Percentiles rank a stretch among this genome's conserved stretches.
These are phyloP conservation scores for Erythrobasidium hasegawianum DNA, from an alignment of 1,284 basidiomycete species.

Conservation along the genomic window DNA sequence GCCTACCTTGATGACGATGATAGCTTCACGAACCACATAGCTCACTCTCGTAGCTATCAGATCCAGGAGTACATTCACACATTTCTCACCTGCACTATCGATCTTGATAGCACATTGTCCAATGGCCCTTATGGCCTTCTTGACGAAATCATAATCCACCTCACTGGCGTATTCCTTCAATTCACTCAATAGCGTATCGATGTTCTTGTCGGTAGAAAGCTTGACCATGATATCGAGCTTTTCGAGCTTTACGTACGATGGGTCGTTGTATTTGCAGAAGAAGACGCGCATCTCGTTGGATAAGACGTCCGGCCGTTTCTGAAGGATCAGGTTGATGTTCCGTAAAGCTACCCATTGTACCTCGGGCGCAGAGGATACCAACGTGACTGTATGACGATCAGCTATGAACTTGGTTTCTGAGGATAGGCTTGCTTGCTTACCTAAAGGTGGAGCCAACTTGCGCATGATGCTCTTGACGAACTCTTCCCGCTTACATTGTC, in stretches of 20 bases:
- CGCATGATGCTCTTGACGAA: slow-evolving; percentile 79
- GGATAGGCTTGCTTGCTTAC: slow-evolving; percentile 47
- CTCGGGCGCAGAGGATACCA: slow-evolving; percentile 59
- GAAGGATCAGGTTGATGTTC: slow-evolving; percentile 95
- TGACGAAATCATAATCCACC: slow-evolving; percentile 96
- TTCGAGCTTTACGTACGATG: slow-evolving; percentile 96
- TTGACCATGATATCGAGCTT: slow-evolving; percentile 99
- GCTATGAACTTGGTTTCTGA: slow-evolving; percentile 52
- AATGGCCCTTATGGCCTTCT: slow-evolving; percentile 89
- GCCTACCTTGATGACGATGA: slow-evolving; percentile 91
- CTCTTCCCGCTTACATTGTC: slow-evolving; percentile 74
- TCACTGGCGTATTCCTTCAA: slow-evolving; percentile 97
- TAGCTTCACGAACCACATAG: slow-evolving; percentile 97
- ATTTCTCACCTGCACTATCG: slow-evolving; percentile 83
- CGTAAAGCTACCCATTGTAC: slow-evolving; percentile 95
- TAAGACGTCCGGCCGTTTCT: slow-evolving; percentile 83
- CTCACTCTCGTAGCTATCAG: slow-evolving; percentile 87
- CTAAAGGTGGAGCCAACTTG: slow-evolving; percentile 95
- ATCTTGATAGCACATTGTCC: slow-evolving; percentile 96
- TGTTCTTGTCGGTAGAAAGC: slow-evolving; percentile 83
- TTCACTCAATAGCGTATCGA: slow-evolving; percentile 89
- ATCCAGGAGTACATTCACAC: slow-evolving; percentile 87
- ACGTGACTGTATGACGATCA: slow-evolving; percentile 51
- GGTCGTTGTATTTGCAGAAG: slow-evolving; percentile 99
- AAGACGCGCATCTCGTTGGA: slow-evolving; percentile 98